phyloP scores from a whole-genome alignment of 2,329 filamentous ascomycete species.

The Trichoderma koningiopsis region DNA sequence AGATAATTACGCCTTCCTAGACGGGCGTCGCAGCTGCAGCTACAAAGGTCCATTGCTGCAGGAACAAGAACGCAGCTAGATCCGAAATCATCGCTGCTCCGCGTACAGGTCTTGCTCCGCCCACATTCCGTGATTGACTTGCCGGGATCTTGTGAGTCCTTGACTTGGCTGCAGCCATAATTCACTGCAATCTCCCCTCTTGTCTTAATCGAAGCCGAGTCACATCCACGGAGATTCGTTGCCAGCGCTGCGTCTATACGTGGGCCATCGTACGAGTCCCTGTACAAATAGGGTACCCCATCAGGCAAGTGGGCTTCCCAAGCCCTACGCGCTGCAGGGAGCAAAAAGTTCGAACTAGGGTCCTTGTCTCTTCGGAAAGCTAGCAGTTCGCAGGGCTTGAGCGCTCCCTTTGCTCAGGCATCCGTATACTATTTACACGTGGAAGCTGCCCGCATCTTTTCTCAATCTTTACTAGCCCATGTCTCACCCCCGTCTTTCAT shows the following conservation, averaged over 20 bases:
- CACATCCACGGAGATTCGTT: not conserved
- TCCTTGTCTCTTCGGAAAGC: constrained; percentile 13
- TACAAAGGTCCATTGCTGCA: not conserved
- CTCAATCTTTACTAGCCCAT: constrained; percentile 2
- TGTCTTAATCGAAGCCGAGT: not conserved
- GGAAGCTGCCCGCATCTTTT: not conserved
- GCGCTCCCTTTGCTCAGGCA: not conserved
- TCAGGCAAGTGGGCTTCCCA: constrained; percentile 5
- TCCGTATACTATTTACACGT: constrained; percentile 2
- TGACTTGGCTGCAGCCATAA: not conserved
- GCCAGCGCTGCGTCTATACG: not conserved
- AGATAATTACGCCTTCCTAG: not conserved
- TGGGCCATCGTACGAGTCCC: not conserved
- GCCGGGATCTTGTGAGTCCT: not conserved
- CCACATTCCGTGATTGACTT: not conserved
- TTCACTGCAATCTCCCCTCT: not conserved
- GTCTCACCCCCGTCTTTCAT: not conserved
- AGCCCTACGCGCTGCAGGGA: constrained; percentile 17
- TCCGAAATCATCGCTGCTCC: constrained; percentile 1
- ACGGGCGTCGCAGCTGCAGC: not conserved
- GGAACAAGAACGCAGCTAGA: constrained; percentile 2
- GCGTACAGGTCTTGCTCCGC: not conserved
- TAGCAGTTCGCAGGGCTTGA: not conserved
- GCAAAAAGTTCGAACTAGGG: not conserved
- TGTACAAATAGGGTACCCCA: not conserved